Evolutionary conservation across 2,329 filamentous ascomycete genomes (phyloP).

Genomic region (Claviceps cyperi): DNA sequence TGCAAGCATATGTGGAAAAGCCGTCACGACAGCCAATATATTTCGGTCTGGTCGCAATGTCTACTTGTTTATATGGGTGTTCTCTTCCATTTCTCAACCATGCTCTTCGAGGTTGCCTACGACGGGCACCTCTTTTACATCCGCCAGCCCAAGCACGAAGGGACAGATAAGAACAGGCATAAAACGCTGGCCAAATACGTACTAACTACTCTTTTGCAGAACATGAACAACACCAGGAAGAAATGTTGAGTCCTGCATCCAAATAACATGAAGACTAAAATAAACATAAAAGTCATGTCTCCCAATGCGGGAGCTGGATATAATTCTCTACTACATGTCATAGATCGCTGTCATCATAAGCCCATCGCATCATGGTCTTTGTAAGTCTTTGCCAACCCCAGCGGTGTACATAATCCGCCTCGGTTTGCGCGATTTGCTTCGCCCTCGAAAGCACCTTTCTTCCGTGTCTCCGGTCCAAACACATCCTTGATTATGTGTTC

Average conservation of each 20-base stretch:
- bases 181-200: too few species aligned
- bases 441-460: background rate
- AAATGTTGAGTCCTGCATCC: background rate
- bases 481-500: background rate
- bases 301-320: background rate
- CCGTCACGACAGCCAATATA: background rate
- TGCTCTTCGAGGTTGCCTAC: background rate
- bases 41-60: slow-evolving; percentile 1
- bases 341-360: slow-evolving; percentile 5
- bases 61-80: slow-evolving; percentile 6
- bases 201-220: too few species aligned
- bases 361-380: slow-evolving; percentile 6
- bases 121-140: background rate
- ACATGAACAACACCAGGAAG: background rate
- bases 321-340: background rate
- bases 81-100: background rate
- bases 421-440: too few species aligned
- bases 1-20: background rate
- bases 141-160: background rate
- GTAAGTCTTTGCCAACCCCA: slow-evolving; percentile 2
- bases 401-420: background rate
- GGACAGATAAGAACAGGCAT: background rate
- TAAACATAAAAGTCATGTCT: background rate
- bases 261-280: background rate
- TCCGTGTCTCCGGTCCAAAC: background rate